Evolutionary conservation across 495 filamentous ascomycete genomes (phyloP), one percentile per base, ranked within the genome.

Genomic region (Penicillium psychrofluorescens): DNA sequence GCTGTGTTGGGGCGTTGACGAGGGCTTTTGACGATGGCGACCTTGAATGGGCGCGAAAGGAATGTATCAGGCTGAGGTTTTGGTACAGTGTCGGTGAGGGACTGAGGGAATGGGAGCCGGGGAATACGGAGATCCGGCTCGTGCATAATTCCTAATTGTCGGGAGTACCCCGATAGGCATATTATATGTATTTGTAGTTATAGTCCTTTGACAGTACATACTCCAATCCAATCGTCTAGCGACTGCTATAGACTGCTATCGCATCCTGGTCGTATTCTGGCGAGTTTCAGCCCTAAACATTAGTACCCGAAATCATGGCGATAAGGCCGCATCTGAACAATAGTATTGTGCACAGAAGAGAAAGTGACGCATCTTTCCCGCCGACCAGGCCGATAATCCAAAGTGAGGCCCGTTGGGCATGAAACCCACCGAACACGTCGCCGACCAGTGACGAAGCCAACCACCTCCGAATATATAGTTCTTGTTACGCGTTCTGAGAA

Each of bases 1-100:
- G 59, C 53, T 79, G 78, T 43, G 81, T 89, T 60, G 49, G 54
- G 38, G 52, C 46, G 16, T 50, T 98, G 13, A 84, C 71, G 33
- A 55, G 57, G 40, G 73, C 77, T n/a, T 90, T 97, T 63, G 67
- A 56, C 57, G 40, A 35, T 7, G 85, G 82, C 33, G 82, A 94
- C 67, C 53, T 85, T 38, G 74, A 79, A 52, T 61, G 29, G 12
- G 92, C 88, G 29, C 79, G 72, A 68, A 56, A 43, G 45, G 88
- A 91, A 75, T 79, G 79, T 35, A 80, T 94, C 7, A 68, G 75
- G 62, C 67, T 97, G 74, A 72, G 88, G 64, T 98, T 95, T 71
- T 96, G 92, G 92, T 72, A 82, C 55, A 92, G 89, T 74, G 79
- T 98, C 39, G 75, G 77, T 38, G 84, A 95, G 68, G 85, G 82